Evolutionary conservation across 805 yeast genomes (phyloP), one percentile per base, ranked within the genome.

Genomic region (Cyberlindnera xylosilytica): DNA sequence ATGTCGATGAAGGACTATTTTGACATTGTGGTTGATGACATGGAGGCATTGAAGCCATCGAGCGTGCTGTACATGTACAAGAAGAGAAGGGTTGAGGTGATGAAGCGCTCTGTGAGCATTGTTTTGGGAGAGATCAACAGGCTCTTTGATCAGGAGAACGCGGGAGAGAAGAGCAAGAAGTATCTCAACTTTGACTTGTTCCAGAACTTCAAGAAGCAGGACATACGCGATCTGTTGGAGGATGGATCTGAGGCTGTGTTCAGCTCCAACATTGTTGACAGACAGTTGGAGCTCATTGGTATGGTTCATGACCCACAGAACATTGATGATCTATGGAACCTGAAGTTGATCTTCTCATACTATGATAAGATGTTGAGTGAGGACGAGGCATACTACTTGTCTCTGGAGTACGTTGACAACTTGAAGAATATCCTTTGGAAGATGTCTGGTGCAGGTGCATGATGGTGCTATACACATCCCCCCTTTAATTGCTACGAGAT

Each of bases 311-410:
- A 52, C 1, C 82, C 83, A 0, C 39, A 46, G 11, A 56, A 61
- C 1, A 49, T 68, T 4, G 82, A 81, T 36, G 86, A 82, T 41
- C 60, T 83, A 40, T 78, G 86, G 81, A 81, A 79, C 51, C 60
- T 83, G 44, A 74, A 74, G 45, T 57, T 84, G 38, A 60, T 84
- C 8, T 80, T 84, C 62, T 74, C 80, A 13, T 84, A 69, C 62
- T 70, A 76, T 31, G 87, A 83, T 42, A 61, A 64, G 37, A 49
- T 63, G 19, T 44, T 68, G 29, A 52, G 52, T 12, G 64, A 62
- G 24, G 68, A 68, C 5, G 52, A 57, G 12, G 44, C 47, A 2
- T 66, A 66, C 44, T 79, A 72, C 50, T 53, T 81, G 34, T 66
- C 70, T 13, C 50, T 69, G 11, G 76, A 72, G 38, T 79, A 76